Conservation (phyloP, 1,284 basidiomycete genomes). For the Microbotryum lychnidis-dioicae region DNA sequence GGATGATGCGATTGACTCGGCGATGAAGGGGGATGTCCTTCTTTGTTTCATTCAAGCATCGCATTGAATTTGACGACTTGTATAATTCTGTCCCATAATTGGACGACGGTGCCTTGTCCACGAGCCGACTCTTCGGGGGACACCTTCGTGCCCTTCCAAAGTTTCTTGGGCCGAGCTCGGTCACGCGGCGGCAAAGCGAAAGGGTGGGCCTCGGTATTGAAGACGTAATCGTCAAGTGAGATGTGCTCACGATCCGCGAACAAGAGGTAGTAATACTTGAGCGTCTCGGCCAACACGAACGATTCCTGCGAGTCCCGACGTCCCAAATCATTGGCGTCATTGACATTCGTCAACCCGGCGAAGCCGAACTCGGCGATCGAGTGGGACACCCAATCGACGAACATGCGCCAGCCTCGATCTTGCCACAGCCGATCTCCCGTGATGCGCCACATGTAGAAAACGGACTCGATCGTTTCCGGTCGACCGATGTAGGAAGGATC, state of each 20-base stretch:
- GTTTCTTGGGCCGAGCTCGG: too few species aligned
- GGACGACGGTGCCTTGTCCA: too few species aligned
- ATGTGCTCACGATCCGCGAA: conserved; percentile 48
- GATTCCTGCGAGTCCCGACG: conserved; percentile 45
- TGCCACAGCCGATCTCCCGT: conserved; percentile 49
- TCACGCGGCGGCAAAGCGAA: conserved; percentile 5
- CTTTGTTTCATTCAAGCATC: too few species aligned
- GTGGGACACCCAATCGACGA: conserved; percentile 47
- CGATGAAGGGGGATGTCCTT: too few species aligned
- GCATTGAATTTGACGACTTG: too few species aligned
- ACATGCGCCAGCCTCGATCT: conserved; percentile 54
- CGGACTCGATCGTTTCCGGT: conserved; percentile 52
- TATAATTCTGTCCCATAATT: neutral
- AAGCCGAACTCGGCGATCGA: conserved; percentile 33
- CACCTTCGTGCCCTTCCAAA: too few species aligned
- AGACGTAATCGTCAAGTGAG: conserved; percentile 51
- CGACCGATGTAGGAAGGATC: conserved; percentile 39
- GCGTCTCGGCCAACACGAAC: conserved; percentile 49
- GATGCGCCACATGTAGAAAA: conserved; percentile 49
- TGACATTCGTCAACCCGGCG: neutral
- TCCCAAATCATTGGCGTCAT: conserved; percentile 36
- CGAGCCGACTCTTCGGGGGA: too few species aligned
- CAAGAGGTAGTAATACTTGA: conserved; percentile 45
- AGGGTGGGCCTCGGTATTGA: conserved; percentile 38
- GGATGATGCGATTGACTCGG: too few species aligned